Evolutionary conservation across 306 rosid genomes (phyloP).

Genomic region (Rosa multiflora): DNA sequence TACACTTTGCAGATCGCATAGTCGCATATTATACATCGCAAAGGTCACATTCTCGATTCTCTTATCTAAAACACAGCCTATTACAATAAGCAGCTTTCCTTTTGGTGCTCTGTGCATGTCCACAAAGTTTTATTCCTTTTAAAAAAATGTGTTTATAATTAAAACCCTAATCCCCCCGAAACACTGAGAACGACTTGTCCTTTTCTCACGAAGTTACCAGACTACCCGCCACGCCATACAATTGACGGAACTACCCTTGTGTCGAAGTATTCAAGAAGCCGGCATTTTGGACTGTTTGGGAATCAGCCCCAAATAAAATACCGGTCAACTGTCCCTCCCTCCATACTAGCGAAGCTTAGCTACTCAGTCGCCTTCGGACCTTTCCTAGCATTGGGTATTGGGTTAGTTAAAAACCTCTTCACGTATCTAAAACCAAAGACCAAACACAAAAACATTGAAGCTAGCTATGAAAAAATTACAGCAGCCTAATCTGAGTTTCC

Average conservation of each 20-base stretch:
- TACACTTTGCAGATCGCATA: neutral
- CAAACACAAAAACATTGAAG: neutral
- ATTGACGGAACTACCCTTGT: constrained; percentile 33
- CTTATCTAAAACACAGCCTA: constrained; percentile 22
- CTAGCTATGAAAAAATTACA: constrained; percentile 18
- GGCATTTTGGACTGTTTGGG: constrained; percentile 47
- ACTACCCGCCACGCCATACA: neutral
- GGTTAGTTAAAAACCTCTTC: constrained; percentile 29
- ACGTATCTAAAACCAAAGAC: neutral
- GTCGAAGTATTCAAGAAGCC: constrained; percentile 27
- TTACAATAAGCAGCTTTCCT: constrained; percentile 30
- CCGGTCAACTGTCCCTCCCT: constrained; percentile 78
- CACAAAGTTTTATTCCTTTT: constrained; percentile 31
- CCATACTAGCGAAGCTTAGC: constrained; percentile 8
- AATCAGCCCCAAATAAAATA: constrained; percentile 32
- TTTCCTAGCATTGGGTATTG: constrained; percentile 19
- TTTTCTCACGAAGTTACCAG: neutral
- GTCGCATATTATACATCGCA: neutral
- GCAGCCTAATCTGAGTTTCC: constrained; percentile 14
- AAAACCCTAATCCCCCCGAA: constrained; percentile 4
- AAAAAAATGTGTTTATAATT: neutral
- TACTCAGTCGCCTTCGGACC: constrained; percentile 27
- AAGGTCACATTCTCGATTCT: constrained; percentile 4
- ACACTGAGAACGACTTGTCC: neutral
- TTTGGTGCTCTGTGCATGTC: constrained; percentile 19